phyloP scores from a whole-genome alignment of 192 early-diverging fungal species.

The Coemansia sp. region DNA sequence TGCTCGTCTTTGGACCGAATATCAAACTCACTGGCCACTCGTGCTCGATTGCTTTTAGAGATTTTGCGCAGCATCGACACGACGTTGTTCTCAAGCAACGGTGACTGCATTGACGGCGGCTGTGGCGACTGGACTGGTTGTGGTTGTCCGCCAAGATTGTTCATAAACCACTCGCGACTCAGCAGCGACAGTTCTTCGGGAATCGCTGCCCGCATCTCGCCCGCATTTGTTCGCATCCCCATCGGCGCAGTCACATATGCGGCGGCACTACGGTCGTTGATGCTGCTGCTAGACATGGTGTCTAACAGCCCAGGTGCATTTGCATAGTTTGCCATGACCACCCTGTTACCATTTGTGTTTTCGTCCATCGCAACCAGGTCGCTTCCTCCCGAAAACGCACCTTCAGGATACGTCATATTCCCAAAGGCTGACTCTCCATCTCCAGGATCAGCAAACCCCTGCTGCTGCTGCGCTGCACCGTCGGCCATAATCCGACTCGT shows the following conservation, averaged over 20 bases:
- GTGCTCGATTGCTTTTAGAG: conserved; percentile 33
- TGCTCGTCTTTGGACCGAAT: conserved; percentile 2
- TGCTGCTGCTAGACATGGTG: not conserved
- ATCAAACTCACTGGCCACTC: conserved; percentile 3
- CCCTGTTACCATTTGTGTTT: not conserved
- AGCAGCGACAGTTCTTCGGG: conserved; percentile 21
- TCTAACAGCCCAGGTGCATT: not conserved
- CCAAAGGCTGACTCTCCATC: not conserved
- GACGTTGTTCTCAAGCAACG: conserved; percentile 35
- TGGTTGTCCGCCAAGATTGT: conserved; percentile 4
- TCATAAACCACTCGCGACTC: conserved; percentile 21
- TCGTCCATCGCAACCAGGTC: not conserved
- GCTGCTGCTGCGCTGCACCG: conserved; percentile 1
- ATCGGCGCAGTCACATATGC: not conserved
- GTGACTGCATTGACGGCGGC: conserved; percentile 26
- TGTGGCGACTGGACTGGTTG: conserved; percentile 6
- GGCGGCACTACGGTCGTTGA: not conserved
- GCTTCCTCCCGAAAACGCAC: not conserved
- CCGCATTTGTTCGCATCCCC: not conserved
- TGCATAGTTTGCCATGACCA: not conserved
- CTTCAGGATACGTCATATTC: not conserved
- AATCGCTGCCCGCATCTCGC: conserved; percentile 25
- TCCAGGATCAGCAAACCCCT: conserved; percentile 1
- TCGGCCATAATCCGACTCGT: not conserved
- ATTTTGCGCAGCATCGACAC: conserved; percentile 51